Base-by-base conservation (phyloP, 345 rosid genomes). In the Eucalyptus urophylla region DNA sequence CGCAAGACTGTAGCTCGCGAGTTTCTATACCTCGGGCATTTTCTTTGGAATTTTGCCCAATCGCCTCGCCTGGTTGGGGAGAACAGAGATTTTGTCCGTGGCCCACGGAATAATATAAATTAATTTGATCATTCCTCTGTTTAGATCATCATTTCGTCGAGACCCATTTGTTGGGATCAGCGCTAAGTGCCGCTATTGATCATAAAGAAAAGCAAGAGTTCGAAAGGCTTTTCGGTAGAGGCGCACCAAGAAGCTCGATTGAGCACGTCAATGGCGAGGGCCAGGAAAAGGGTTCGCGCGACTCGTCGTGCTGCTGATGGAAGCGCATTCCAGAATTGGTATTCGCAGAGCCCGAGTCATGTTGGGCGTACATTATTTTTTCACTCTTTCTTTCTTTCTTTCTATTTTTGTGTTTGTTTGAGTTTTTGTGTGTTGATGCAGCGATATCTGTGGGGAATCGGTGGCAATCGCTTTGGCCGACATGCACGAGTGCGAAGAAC, bases 281-380 rank as follows among this genome's bases (percentile, higher is more conserved):
- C 86, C 86, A 96, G 97, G 89, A 95, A 95, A 93, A 94, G 97
- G 94, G 95, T 97, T 27, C 93, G 83, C 88, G 96, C 97, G 25
- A 72, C 90, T 86, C 96, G 91, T 88, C 98, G 99, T 89, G 97
- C 96, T 88, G 90, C 95, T 21, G 96, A 96, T 87, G 99, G 98
- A 8, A 97, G 98, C 88, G 99, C 98, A 83, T 96, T 96, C 40
- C 67, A 95, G 76, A 94, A 92, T 67, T 96, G 99, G 99, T 97
- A 91, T 43, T 51, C 25, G 14, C 19, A 40, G 47, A 40, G 27
- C 47, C 29, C 4, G 29, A 76, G 3, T 76, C 47, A n/a, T n/a
- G 17, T 3, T 4, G 44, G 14, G 43, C 8, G 22, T 2, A 33
- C 58, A 40, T 43, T 37, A 24, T 14, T 44, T 10, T 51, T 60